These are phyloP conservation scores for Parachlorella kessleri DNA, from an alignment of 139 green algal species.

Conservation along the genomic window DNA sequence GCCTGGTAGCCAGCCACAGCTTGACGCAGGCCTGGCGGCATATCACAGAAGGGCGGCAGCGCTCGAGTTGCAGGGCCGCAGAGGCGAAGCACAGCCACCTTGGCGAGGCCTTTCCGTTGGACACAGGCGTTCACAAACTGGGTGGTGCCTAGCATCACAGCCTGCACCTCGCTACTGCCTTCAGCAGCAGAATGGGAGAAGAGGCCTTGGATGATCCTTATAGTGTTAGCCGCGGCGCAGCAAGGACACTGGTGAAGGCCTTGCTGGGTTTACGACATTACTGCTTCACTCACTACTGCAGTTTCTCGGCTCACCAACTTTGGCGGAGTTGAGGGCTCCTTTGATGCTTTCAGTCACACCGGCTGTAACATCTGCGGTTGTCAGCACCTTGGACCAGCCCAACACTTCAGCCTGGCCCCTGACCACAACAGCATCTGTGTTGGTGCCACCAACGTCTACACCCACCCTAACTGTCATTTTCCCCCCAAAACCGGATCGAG, in stretches of 20 bases:
- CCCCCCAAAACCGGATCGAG: no score
- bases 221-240: no score
- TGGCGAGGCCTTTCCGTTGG: conserved; percentile 17
- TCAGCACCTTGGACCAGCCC: conserved; percentile 17
- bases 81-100: conserved; percentile 39
- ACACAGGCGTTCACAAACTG: conserved; percentile 51
- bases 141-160: conserved; percentile 44
- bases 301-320: neutral
- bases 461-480: conserved; percentile 21
- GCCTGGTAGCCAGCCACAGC: conserved; percentile 3
- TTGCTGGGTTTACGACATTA: neutral
- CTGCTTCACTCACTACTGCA: neutral
- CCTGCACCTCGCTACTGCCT: conserved; percentile 15
- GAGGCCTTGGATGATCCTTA: neutral
- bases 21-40: conserved; percentile 28
- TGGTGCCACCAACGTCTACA: conserved; percentile 36
- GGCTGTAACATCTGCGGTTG: conserved; percentile 9
- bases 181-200: neutral
- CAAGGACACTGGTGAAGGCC: no score
- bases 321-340: neutral
- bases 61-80: conserved; percentile 43
- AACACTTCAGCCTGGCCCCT: neutral
- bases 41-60: conserved; percentile 43
- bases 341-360: neutral
- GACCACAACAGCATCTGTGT: conserved; percentile 28